Conservation (phyloP, 225 moss, liverwort and hornwort genomes). For the Takakia lepidozioides region DNA sequence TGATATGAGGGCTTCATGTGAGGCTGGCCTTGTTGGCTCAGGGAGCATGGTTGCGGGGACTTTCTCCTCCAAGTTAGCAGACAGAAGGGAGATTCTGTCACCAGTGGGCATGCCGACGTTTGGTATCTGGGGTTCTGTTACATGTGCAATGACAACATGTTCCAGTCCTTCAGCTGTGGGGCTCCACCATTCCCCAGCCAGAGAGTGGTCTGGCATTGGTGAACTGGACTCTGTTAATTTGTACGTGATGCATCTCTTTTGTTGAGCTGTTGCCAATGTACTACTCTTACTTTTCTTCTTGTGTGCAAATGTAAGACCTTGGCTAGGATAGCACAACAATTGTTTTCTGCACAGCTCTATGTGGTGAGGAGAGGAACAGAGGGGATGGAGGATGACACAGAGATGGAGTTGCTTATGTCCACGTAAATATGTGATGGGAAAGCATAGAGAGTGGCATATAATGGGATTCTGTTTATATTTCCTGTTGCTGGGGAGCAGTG, state of each 20-base stretch:
- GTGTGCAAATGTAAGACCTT: no score
- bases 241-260: conserved; percentile 29
- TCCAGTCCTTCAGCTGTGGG: conserved; percentile 40
- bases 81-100: conserved; percentile 57
- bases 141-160: conserved; percentile 35
- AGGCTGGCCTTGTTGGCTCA: conserved; percentile 32
- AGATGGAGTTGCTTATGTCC: neutral
- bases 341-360: no score
- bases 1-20: conserved; percentile 41
- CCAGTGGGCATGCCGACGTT: conserved; percentile 23
- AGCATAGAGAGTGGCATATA: no score
- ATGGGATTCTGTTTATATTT: no score
- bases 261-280: no score
- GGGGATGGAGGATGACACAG: no score
- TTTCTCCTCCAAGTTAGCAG: conserved; percentile 14
- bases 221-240: conserved; percentile 33
- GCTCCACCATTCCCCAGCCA: conserved; percentile 46
- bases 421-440: no score
- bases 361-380: neutral
- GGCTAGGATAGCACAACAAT: no score
- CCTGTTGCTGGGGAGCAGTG: conserved; percentile 10
- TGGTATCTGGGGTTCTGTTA: conserved; percentile 33
- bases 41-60: conserved; percentile 17
- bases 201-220: conserved; percentile 45
- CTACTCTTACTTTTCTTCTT: neutral